Evolutionary conservation across 1,284 basidiomycete species (phyloP).

Genomic region (Apiotrichum akiyoshidainum): DNA sequence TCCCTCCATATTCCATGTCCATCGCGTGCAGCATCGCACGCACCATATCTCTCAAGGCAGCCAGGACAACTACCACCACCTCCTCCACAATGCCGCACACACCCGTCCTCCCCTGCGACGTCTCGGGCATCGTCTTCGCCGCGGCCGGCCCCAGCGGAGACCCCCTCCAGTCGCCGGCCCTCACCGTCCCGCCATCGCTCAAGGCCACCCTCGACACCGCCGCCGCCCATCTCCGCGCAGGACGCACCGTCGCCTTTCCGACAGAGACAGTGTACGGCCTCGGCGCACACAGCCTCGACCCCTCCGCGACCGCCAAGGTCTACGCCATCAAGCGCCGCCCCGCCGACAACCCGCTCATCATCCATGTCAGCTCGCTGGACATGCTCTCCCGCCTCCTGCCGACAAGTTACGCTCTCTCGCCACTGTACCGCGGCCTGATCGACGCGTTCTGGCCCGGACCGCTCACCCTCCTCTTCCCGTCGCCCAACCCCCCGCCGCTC

Average conservation of each 20-base stretch:
- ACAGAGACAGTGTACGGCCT: slow-evolving; percentile 99
- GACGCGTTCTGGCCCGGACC: slow-evolving; percentile 92
- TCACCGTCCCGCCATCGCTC: slow-evolving; percentile 26
- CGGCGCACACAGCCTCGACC: slow-evolving; percentile 72
- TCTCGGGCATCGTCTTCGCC: slow-evolving; percentile 27
- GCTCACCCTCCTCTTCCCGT: slow-evolving; percentile 86
- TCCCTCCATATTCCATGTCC: not conserved
- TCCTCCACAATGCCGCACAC: slow-evolving; percentile 5
- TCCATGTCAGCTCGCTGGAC: slow-evolving; percentile 80
- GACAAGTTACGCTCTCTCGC: slow-evolving; percentile 59
- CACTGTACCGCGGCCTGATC: slow-evolving; percentile 69
- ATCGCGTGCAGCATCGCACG: not conserved
- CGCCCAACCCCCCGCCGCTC: slow-evolving; percentile 51
- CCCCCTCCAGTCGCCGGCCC: slow-evolving; percentile 36
- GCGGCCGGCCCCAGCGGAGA: slow-evolving; percentile 25
- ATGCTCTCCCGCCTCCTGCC: slow-evolving; percentile 80
- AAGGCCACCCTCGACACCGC: slow-evolving; percentile 34
- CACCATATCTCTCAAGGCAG: not conserved
- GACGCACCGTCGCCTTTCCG: slow-evolving; percentile 73
- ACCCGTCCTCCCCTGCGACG: slow-evolving; percentile 34
- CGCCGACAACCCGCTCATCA: slow-evolving; percentile 94
- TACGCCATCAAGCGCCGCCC: slow-evolving; percentile 90
- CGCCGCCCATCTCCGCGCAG: slow-evolving; percentile 37
- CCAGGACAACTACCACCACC: not conserved
- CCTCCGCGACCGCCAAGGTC: slow-evolving; percentile 67